phyloP scores from a whole-genome alignment of 768 basidiomycete species.

The Calocybe indica region DNA sequence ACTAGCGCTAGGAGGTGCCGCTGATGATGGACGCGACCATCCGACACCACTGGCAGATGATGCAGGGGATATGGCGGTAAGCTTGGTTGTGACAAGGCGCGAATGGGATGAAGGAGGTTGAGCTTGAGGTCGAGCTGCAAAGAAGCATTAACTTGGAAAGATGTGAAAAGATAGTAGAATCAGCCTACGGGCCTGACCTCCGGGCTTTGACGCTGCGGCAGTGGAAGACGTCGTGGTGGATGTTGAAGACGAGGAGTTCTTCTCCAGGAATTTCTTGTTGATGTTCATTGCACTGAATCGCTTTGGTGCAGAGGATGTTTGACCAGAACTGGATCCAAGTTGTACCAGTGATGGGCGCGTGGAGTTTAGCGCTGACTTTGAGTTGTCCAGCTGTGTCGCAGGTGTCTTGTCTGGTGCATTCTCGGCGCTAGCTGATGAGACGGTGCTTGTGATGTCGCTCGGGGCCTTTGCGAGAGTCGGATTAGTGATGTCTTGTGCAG shows the following conservation, averaged over 20 bases:
- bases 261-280: slow-evolving; percentile 95
- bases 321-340: slow-evolving; percentile 32
- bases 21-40: slow-evolving; percentile 77
- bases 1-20: slow-evolving; percentile 48
- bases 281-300: slow-evolving; percentile 88
- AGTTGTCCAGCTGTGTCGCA: slow-evolving; percentile 9
- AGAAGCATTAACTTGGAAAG: slow-evolving; percentile 9
- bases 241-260: slow-evolving; percentile 60
- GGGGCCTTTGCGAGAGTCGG: slow-evolving; percentile 14
- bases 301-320: slow-evolving; percentile 58
- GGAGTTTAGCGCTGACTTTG: slow-evolving; percentile 15
- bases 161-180: not conserved
- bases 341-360: slow-evolving; percentile 42
- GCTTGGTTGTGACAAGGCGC: slow-evolving; percentile 80
- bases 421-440: slow-evolving; percentile 10
- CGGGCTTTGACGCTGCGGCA: slow-evolving; percentile 42
- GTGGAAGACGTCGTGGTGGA: slow-evolving; percentile 37
- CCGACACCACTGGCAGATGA: slow-evolving; percentile 57
- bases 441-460: slow-evolving; percentile 1
- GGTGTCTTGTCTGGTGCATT: slow-evolving; percentile 9
- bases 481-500: slow-evolving; percentile 17
- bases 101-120: slow-evolving; percentile 61
- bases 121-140: slow-evolving; percentile 49
- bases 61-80: slow-evolving; percentile 61
- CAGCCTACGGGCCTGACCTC: slow-evolving; percentile 46